Evolutionary conservation across 192 early-diverging fungal genomes (phyloP).

Genomic region (Funneliformis geosporum): DNA sequence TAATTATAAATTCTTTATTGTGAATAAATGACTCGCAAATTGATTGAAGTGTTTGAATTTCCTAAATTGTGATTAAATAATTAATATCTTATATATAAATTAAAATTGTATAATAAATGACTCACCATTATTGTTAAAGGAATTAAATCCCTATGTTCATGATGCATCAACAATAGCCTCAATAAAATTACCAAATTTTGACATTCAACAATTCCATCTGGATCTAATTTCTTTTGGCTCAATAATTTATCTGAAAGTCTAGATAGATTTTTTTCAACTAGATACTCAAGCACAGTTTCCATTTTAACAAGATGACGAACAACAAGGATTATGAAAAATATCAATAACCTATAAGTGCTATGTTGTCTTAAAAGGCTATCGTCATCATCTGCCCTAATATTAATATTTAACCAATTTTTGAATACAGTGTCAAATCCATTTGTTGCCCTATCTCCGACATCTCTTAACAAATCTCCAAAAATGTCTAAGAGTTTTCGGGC

Average conservation of each 20-base stretch:
- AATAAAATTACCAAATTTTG: conserved; percentile 40
- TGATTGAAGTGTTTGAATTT: conserved; percentile 31
- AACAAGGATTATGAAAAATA: conserved; percentile 38
- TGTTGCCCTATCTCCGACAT: conserved; percentile 23
- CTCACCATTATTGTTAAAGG: conserved; percentile 18
- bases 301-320: conserved; percentile 29
- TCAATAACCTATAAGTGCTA: conserved; percentile 29
- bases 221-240: conserved; percentile 15
- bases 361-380: not conserved
- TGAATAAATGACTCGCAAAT: conserved; percentile 10
- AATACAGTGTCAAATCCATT: conserved; percentile 21
- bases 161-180: conserved; percentile 43
- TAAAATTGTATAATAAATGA: not conserved
- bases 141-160: not conserved
- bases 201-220: conserved; percentile 33
- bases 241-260: conserved; percentile 29
- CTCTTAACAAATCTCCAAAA: conserved; percentile 29
- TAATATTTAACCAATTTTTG: conserved; percentile 7
- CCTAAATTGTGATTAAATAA: conserved; percentile 13
- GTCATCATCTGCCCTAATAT: conserved; percentile 12
- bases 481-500: not conserved
- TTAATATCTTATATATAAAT: not conserved
- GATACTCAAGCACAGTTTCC: conserved; percentile 29
- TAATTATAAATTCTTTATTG: not conserved
- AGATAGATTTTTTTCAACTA: conserved; percentile 36